Evolutionary conservation across 257 asterid genomes (phyloP).

Genomic region (Striga asiatica): DNA sequence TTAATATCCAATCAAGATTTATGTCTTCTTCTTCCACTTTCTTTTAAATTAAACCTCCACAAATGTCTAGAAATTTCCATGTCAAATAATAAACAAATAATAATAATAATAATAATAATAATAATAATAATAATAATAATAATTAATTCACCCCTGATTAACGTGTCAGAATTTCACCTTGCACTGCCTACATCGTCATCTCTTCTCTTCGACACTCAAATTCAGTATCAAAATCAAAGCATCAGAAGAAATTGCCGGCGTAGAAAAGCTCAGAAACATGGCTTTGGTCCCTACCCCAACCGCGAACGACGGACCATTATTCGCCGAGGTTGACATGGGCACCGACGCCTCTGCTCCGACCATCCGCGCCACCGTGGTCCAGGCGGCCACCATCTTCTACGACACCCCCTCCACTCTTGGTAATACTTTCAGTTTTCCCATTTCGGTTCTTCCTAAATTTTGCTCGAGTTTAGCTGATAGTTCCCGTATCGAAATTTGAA

Average conservation of each 20-base stretch:
- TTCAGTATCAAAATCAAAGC: constrained; percentile 9
- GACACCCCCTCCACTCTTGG: constrained; percentile 97
- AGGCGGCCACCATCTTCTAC: constrained; percentile 88
- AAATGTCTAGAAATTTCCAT: constrained; percentile 16
- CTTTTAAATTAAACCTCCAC: too few relatives aligned
- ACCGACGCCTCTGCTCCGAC: constrained; percentile 51
- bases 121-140: too few relatives aligned
- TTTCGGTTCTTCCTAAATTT: neutral
- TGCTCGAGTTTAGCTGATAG: too few relatives aligned
- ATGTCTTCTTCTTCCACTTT: too few relatives aligned
- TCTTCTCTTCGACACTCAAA: constrained; percentile 4
- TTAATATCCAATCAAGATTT: too few relatives aligned
- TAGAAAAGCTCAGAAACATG: constrained; percentile 34
- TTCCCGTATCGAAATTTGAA: too few relatives aligned
- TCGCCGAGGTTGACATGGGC: constrained; percentile 84
- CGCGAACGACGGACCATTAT: constrained; percentile 36
- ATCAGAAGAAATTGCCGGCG: constrained; percentile 1
- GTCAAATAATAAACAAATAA: too few relatives aligned
- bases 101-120: too few relatives aligned
- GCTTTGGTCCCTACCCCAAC: constrained; percentile 46
- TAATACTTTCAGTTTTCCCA: neutral
- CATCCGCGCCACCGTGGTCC: constrained; percentile 85
- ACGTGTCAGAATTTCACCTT: too few relatives aligned
- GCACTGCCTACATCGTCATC: neutral
- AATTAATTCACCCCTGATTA: too few relatives aligned